Conservation (phyloP, 192 early-diverging fungal species). For the Coemansia asiatica region DNA sequence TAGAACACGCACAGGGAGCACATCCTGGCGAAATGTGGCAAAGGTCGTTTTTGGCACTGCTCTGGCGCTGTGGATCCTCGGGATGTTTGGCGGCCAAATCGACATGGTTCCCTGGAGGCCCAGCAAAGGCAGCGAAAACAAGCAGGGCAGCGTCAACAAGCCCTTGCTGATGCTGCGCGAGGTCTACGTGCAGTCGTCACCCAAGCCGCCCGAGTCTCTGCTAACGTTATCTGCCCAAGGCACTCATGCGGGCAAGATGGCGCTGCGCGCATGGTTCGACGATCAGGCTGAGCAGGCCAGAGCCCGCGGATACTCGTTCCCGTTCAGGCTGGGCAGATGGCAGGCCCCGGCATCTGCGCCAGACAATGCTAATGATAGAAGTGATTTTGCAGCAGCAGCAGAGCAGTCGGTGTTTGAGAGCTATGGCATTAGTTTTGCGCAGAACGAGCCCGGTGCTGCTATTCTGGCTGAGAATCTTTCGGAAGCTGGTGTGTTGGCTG, state of each 20-base stretch:
- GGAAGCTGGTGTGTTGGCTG: background rate
- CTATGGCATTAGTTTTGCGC: constrained; percentile 21
- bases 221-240: constrained; percentile 41
- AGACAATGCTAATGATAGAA: background rate
- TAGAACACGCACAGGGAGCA: background rate
- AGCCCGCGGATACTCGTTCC: constrained; percentile 42
- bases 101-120: constrained; percentile 38
- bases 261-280: constrained; percentile 47
- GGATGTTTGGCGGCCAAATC: constrained; percentile 30
- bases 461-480: constrained; percentile 1
- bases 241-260: constrained; percentile 31
- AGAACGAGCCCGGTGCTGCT: background rate
- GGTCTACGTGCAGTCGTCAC: constrained; percentile 48
- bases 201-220: constrained; percentile 38
- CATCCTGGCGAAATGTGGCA: background rate
- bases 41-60: background rate
- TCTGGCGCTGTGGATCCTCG: constrained; percentile 10
- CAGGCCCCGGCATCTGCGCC: constrained; percentile 2
- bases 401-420: background rate
- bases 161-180: constrained; percentile 39
- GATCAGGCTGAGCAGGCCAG: constrained; percentile 42
- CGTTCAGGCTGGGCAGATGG: constrained; percentile 31
- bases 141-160: background rate
- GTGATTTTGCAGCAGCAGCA: background rate
- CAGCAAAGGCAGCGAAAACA: background rate